Percentiles rank a stretch among this genome's conserved stretches.
phyloP scores from a whole-genome alignment of 495 filamentous ascomycete genomes.

The Peziza echinospora region DNA sequence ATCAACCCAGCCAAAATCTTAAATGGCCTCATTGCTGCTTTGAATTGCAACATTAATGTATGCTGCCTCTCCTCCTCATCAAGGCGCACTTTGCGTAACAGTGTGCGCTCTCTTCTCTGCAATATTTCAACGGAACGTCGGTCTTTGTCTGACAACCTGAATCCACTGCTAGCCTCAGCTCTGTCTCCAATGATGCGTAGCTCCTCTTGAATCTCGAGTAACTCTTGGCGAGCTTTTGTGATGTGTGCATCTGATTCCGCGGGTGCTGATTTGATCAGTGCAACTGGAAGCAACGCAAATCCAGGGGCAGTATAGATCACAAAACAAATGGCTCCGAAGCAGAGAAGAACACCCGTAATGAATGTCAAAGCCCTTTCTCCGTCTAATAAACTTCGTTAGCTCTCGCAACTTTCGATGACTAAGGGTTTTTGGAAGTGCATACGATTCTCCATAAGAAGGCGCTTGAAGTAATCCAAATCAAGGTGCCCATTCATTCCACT shows the following conservation, averaged over 20 bases:
- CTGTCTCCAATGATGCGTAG: slow-evolving; percentile 55
- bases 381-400: slow-evolving; percentile 25
- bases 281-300: slow-evolving; percentile 68
- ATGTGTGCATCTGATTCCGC: slow-evolving; percentile 55
- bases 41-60: not conserved
- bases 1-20: slow-evolving; percentile 70
- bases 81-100: slow-evolving; percentile 44
- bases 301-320: slow-evolving; percentile 73
- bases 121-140: slow-evolving; percentile 71
- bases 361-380: slow-evolving; percentile 87
- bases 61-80: not conserved
- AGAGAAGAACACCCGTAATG: slow-evolving; percentile 61
- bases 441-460: slow-evolving; percentile 62
- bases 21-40: slow-evolving; percentile 39
- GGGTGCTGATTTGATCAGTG: slow-evolving; percentile 75
- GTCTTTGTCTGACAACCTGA: slow-evolving; percentile 57
- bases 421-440: slow-evolving; percentile 19
- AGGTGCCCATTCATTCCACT: slow-evolving; percentile 34
- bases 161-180: slow-evolving; percentile 58
- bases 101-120: slow-evolving; percentile 78
- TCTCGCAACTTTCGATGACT: not conserved
- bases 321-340: slow-evolving; percentile 65
- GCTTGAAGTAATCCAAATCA: slow-evolving; percentile 80
- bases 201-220: slow-evolving; percentile 48
- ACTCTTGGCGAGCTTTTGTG: slow-evolving; percentile 14